Evolutionary conservation across 2,329 filamentous ascomycete genomes (phyloP).

Genomic region (Diaporthe sp.): DNA sequence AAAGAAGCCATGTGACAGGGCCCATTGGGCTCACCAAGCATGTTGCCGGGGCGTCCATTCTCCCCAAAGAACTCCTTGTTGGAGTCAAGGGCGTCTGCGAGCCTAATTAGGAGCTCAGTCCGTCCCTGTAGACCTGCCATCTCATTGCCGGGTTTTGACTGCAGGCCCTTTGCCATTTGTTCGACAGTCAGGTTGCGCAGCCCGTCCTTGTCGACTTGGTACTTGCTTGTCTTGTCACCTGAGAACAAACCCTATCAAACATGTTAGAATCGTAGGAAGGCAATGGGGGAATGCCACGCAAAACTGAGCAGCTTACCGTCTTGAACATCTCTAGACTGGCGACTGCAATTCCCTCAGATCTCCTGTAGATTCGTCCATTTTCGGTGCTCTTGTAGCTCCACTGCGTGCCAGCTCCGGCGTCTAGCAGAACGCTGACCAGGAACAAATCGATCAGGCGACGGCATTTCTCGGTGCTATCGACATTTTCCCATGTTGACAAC

Average conservation of each 20-base stretch:
- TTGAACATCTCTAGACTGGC: slow-evolving; percentile 93
- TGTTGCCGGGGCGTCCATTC: slow-evolving; percentile 89
- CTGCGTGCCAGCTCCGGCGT: slow-evolving; percentile 88
- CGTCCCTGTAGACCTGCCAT: slow-evolving; percentile 90
- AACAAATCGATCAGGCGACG: slow-evolving; percentile 84
- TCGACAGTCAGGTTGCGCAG: slow-evolving; percentile 82
- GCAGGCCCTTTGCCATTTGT: slow-evolving; percentile 83
- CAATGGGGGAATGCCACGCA: not conserved
- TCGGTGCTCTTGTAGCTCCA: slow-evolving; percentile 96
- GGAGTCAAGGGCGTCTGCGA: slow-evolving; percentile 80
- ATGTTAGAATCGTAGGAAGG: slow-evolving; percentile 18
- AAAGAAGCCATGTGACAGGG: slow-evolving; percentile 5
- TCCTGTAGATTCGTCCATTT: slow-evolving; percentile 83
- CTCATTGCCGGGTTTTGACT: slow-evolving; percentile 84
- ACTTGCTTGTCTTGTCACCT: slow-evolving; percentile 83
- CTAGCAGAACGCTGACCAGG: slow-evolving; percentile 83
- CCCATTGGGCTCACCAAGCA: slow-evolving; percentile 79
- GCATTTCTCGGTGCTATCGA: slow-evolving; percentile 81
- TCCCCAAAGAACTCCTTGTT: slow-evolving; percentile 88
- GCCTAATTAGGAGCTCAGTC: slow-evolving; percentile 80
- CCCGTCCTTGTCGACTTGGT: slow-evolving; percentile 89
- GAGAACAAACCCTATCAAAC: slow-evolving; percentile 80
- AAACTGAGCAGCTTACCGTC: slow-evolving; percentile 57
- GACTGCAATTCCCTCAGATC: slow-evolving; percentile 90
- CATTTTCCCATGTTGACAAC: slow-evolving; percentile 74